A percentile compares a stretch with the other conserved stretches of the same genome.
Evolutionary conservation across 2,329 filamentous ascomycete species (phyloP).

Genomic region (Microsporum ferrugineum): DNA sequence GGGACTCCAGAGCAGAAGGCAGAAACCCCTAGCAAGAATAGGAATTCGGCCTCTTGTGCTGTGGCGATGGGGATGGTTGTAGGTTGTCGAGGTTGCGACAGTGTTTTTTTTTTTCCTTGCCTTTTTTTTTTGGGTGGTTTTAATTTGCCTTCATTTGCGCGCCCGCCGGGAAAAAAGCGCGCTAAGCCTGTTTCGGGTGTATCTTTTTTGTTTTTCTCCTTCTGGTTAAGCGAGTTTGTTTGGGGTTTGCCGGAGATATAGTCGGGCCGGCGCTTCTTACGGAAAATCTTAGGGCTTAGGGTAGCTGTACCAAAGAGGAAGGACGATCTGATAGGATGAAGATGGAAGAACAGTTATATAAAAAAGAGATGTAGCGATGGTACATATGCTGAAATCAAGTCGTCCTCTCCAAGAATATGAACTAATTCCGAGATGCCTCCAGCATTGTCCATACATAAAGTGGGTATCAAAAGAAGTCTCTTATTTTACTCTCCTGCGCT

Average conservation of each 20-base stretch:
- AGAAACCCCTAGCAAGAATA: conserved; percentile 23
- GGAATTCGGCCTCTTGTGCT: conserved; percentile 21
- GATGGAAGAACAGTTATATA: neutral
- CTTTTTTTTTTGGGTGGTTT: neutral
- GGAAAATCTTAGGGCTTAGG: neutral
- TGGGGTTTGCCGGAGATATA: neutral
- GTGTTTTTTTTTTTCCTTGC: neutral
- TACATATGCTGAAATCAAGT: neutral
- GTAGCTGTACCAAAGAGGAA: neutral
- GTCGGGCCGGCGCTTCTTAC: neutral
- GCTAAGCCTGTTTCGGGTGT: conserved; percentile 1
- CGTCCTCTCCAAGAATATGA: too few species aligned
- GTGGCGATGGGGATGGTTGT: conserved; percentile 8
- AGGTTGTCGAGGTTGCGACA: neutral
- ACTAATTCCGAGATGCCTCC: neutral
- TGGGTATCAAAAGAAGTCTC: neutral
- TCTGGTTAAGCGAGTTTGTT: neutral
- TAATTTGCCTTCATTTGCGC: conserved; percentile 2
- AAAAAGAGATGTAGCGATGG: neutral
- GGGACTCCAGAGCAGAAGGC: conserved; percentile 22
- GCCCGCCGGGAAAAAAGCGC: neutral
- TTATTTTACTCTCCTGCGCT: neutral
- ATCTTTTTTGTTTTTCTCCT: neutral
- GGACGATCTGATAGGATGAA: neutral
- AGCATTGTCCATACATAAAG: neutral